Evolutionary conservation across 495 filamentous ascomycete genomes (phyloP).

Genomic region (Aspergillus carlsbadensis): DNA sequence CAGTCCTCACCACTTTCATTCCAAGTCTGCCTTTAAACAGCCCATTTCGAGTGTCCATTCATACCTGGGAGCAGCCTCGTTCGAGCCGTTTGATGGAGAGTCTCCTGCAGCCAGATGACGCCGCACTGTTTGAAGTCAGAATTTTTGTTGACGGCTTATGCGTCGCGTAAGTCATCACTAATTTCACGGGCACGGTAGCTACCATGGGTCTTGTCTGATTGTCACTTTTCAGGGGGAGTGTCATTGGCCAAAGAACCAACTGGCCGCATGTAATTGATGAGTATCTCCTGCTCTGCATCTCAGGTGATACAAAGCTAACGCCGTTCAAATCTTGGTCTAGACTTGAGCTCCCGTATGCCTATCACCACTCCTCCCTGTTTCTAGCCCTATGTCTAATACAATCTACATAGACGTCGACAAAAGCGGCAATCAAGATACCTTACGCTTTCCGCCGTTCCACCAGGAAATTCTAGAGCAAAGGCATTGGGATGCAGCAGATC

Average conservation of each 20-base stretch:
- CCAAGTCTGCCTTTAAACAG: slow-evolving; percentile 60
- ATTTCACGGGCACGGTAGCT: not conserved
- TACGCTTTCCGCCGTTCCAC: slow-evolving; percentile 76
- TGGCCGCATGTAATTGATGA: slow-evolving; percentile 64
- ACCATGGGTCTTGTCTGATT: not conserved
- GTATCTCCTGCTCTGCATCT: slow-evolving; percentile 5
- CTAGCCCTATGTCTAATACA: slow-evolving; percentile 3
- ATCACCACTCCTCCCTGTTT: not conserved
- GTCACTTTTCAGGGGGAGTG: slow-evolving; percentile 39
- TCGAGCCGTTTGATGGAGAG: slow-evolving; percentile 60
- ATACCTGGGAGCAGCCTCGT: slow-evolving; percentile 72
- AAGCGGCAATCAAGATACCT: slow-evolving; percentile 56
- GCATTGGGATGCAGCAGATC: slow-evolving; percentile 71
- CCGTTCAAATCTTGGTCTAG: slow-evolving; percentile 6
- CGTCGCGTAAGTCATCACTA: slow-evolving; percentile 53
- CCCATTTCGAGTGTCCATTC: slow-evolving; percentile 75
- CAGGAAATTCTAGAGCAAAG: slow-evolving; percentile 66
- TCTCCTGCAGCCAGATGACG: slow-evolving; percentile 60
- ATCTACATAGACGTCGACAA: slow-evolving; percentile 54
- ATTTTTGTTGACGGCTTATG: slow-evolving; percentile 69
- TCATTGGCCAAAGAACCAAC: slow-evolving; percentile 52
- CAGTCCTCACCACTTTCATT: slow-evolving; percentile 75
- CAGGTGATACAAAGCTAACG: not conserved
- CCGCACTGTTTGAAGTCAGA: slow-evolving; percentile 64
- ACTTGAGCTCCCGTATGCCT: slow-evolving; percentile 19